A percentile compares a stretch with the other conserved stretches of the same genome.
phyloP scores from a whole-genome alignment of 768 basidiomycete species.

The Rhodotorula kratochvilovae region DNA sequence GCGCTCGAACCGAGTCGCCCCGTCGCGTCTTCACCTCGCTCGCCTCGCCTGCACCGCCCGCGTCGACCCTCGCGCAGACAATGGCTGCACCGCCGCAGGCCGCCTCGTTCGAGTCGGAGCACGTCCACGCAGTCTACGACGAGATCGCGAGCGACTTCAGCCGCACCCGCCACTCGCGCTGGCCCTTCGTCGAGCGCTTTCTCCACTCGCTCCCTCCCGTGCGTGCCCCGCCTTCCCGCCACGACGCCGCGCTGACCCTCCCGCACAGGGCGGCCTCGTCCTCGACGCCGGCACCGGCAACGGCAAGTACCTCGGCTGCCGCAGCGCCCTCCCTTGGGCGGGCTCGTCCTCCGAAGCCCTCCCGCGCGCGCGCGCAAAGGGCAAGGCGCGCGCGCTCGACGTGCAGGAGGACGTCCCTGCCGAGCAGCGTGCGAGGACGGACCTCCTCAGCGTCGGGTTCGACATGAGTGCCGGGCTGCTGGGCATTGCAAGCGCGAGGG shows the following conservation, averaged over 20 bases:
- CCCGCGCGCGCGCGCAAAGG: slow-evolving; percentile 16
- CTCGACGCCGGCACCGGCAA: slow-evolving; percentile 95
- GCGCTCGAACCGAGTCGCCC: too few relatives aligned
- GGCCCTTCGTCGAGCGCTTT: slow-evolving; percentile 20
- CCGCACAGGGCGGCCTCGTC: slow-evolving; percentile 71
- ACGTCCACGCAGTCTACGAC: slow-evolving; percentile 81
- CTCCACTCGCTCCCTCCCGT: neutral
- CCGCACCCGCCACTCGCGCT: slow-evolving; percentile 68
- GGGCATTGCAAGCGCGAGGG: slow-evolving; percentile 45
- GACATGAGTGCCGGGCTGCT: slow-evolving; percentile 36
- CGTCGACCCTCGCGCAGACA: too few relatives aligned
- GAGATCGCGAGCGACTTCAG: slow-evolving; percentile 82
- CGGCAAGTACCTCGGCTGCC: slow-evolving; percentile 76
- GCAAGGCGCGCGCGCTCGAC: slow-evolving; percentile 19
- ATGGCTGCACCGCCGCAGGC: too few relatives aligned
- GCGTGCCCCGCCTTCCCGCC: neutral
- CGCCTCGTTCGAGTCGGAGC: slow-evolving; percentile 61
- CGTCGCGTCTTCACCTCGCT: too few relatives aligned
- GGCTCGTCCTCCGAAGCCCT: neutral
- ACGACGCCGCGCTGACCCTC: slow-evolving; percentile 86
- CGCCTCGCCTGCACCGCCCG: too few relatives aligned
- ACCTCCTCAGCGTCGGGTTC: slow-evolving; percentile 7
- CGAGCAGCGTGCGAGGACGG: neutral
- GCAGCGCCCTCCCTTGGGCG: slow-evolving; percentile 24
- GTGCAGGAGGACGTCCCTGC: neutral